Evolutionary conservation across 768 basidiomycete species (phyloP).

Genomic region (Boletus patriciae): DNA sequence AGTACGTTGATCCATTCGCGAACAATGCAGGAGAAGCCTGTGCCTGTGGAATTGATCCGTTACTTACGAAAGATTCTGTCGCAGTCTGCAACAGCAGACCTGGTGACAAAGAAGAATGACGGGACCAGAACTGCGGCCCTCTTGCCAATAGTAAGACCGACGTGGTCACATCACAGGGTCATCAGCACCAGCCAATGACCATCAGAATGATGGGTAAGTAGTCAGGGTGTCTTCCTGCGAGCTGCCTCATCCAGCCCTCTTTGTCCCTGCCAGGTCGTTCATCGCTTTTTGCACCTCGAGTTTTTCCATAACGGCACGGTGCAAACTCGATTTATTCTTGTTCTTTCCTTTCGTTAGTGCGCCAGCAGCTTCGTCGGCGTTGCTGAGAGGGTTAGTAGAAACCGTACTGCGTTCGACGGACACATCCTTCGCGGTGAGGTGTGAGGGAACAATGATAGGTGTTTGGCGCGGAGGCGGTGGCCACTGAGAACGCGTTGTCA

Average conservation of each 20-base stretch:
- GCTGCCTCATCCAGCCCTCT: slow-evolving; percentile 20
- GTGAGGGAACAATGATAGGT: slow-evolving; percentile 75
- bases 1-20: not conserved
- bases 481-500: slow-evolving; percentile 51
- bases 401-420: slow-evolving; percentile 14
- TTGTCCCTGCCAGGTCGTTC: slow-evolving; percentile 43
- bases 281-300: slow-evolving; percentile 74
- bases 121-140: not conserved
- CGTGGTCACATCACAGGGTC: not conserved
- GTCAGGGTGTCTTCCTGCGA: not conserved
- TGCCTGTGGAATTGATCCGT: not conserved
- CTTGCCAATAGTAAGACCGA: not conserved
- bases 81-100: not conserved
- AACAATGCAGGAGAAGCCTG: not conserved
- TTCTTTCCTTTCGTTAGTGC: slow-evolving; percentile 29
- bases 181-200: not conserved
- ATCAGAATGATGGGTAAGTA: not conserved
- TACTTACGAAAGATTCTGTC: not conserved
- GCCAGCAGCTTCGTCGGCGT: slow-evolving; percentile 11
- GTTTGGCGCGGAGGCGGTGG: slow-evolving; percentile 78
- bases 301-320: slow-evolving; percentile 71
- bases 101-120: not conserved
- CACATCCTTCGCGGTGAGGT: slow-evolving; percentile 44
- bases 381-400: slow-evolving; percentile 9
- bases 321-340: slow-evolving; percentile 61